These are phyloP conservation scores for Plasmodium vivax DNA, from an alignment of 169 alveolate genomes.

Conservation along the genomic window DNA sequence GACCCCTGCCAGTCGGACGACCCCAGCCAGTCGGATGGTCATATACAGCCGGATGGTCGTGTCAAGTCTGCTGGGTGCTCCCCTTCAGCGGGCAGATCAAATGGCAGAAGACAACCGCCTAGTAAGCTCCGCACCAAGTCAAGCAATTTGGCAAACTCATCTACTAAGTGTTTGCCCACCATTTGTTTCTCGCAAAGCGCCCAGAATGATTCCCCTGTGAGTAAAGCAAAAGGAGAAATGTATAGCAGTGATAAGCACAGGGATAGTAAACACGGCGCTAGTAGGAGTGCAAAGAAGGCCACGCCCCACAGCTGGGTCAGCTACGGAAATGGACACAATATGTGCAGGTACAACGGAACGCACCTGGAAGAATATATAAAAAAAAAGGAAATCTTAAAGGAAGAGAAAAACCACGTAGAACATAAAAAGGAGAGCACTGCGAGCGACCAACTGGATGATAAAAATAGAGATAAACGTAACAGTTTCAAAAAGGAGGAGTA, in stretches of 20 bases:
- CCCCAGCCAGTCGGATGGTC: neutral
- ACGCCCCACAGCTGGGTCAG: neutral
- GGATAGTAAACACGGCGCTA: neutral
- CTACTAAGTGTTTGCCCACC: conserved; percentile 2
- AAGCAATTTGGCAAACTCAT: neutral
- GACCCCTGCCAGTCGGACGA: neutral
- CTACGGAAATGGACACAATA: neutral
- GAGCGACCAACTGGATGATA: neutral
- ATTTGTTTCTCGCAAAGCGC: neutral
- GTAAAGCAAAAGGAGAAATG: neutral
- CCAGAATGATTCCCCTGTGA: neutral
- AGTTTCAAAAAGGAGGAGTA: neutral
- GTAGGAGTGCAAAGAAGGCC: neutral
- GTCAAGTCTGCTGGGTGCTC: neutral
- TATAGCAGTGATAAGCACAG: neutral
- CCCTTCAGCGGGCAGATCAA: neutral
- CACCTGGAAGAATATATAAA: neutral
- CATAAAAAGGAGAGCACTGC: neutral
- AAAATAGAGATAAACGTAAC: neutral
- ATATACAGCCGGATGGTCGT: neutral
- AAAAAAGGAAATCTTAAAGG: neutral
- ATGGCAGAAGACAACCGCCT: neutral
- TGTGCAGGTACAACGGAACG: neutral
- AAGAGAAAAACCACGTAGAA: neutral
- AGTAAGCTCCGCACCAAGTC: neutral